Evolutionary conservation across 805 yeast species (phyloP), one percentile per base, ranked within the genome.

Genomic region (Nakazawaea wickerhamii): DNA sequence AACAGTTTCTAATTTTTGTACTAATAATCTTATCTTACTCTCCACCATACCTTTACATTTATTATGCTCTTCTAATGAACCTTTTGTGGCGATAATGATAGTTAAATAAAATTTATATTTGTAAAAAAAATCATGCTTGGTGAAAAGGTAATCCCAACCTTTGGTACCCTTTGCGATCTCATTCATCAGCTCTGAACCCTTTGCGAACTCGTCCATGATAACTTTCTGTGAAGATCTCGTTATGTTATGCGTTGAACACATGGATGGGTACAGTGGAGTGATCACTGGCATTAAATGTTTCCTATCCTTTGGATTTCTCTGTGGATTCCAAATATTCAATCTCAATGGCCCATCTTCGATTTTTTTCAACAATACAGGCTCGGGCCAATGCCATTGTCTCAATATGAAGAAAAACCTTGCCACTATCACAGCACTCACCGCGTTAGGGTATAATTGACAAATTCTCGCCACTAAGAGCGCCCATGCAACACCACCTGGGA

Each of bases 401-500:
- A 87, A 75, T 48, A 93, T 88, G 50, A 79, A 77, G 64, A 93
- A 93, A 59, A 93, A 93, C 57, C 89, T 85, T 46, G 83, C 79
- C n/a, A 93, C 81, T 40, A 93, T 84, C 2, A 85, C 88, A 0
- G 98, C 87, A 48, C 96, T 82, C 10, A 89, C 95, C 0, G 98
- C 95, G 62, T 91, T 91, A 8, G 99, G 99, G 59, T 91, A 93
- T 39, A 93, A 65, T 60, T 93, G 99, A 62, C 99, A 93, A 22
- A 93, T 88, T 54, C 99, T 73, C 1, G 98, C 99, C n/a, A 90
- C 97, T 31, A 93, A 63, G 97, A 93, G 93, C 1, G 99, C 99
- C 99, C 99, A 93, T 1, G 99, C 99, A 38, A 93, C 99, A 62
- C 99, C 99, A 55, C 99, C 99, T 1, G 98, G 99, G 63, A 91